These are phyloP conservation scores for Aspergillus clavatus DNA, from an alignment of 2,329 filamentous ascomycete species.

Conservation along the genomic window DNA sequence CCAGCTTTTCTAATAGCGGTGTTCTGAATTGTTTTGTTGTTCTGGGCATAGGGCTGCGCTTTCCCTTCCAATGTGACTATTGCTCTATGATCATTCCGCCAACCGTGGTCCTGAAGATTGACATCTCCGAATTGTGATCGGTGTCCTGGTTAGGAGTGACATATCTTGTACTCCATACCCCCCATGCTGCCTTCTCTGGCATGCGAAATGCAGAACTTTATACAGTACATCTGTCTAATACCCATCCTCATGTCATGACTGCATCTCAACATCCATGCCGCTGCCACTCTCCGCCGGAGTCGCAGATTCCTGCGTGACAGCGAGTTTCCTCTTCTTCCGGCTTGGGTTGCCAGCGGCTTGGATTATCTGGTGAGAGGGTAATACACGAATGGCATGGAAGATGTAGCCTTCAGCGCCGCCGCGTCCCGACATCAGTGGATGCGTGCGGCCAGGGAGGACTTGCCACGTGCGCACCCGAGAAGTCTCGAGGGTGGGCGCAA, in stretches of 20 bases:
- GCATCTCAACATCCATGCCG: slow-evolving; percentile 29
- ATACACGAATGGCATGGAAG: slow-evolving; percentile 74
- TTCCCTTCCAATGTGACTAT: not conserved
- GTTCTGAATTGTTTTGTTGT: not conserved
- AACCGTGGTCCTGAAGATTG: not conserved
- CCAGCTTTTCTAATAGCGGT: not conserved
- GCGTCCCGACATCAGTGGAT: slow-evolving; percentile 84
- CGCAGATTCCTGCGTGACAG: slow-evolving; percentile 20
- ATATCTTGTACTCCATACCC: not conserved
- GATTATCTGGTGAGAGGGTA: slow-evolving; percentile 73
- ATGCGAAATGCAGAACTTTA: not conserved
- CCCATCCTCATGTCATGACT: slow-evolving; percentile 13
- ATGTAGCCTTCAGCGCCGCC: slow-evolving; percentile 89
- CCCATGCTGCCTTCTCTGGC: not conserved
- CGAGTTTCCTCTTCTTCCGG: slow-evolving; percentile 61
- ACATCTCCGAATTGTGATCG: not conserved
- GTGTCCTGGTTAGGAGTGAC: not conserved
- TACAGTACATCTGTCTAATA: no score
- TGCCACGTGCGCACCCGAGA: slow-evolving; percentile 78
- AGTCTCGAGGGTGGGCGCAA: slow-evolving; percentile 76
- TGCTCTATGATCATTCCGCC: not conserved
- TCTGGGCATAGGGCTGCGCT: not conserved
- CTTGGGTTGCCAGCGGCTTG: slow-evolving; percentile 72
- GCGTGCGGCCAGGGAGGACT: slow-evolving; percentile 83
- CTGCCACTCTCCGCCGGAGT: slow-evolving; percentile 17